Evolutionary conservation across 345 rosid genomes (phyloP).

Genomic region (Euphorbia peplus): DNA sequence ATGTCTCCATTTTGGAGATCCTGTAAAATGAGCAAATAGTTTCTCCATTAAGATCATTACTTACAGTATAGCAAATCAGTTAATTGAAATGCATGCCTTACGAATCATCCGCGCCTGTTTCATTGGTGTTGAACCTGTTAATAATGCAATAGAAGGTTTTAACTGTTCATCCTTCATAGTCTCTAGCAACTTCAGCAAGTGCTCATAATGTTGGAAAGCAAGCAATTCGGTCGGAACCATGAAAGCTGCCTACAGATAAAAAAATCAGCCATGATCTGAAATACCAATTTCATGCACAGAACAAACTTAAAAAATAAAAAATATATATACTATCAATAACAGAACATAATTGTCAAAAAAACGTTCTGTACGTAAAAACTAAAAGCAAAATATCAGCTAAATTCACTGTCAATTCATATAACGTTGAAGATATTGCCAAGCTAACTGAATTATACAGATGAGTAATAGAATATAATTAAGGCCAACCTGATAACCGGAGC

Average conservation of each 20-base stretch:
- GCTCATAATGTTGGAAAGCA: constrained; percentile 88
- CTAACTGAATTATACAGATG: not conserved
- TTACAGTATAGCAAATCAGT: constrained; percentile 15
- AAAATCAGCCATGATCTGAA: constrained; percentile 4
- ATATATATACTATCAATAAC: no score
- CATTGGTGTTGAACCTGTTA: constrained; percentile 84
- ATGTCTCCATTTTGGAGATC: constrained; percentile 79
- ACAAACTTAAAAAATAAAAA: not conserved
- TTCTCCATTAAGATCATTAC: constrained; percentile 8
- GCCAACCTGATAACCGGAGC: constrained; percentile 89
- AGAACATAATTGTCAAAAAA: not conserved
- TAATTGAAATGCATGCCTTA: constrained; percentile 51
- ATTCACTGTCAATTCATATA: not conserved
- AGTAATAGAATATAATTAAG: constrained; percentile 6
- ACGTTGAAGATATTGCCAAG: not conserved
- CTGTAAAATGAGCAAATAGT: constrained; percentile 35
- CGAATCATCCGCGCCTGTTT: constrained; percentile 81
- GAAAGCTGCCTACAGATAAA: constrained; percentile 75
- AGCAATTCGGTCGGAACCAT: constrained; percentile 99
- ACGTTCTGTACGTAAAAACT: not conserved
- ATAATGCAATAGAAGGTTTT: constrained; percentile 83
- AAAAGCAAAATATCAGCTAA: constrained; percentile 3
- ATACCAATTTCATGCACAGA: not conserved
- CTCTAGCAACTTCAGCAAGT: constrained; percentile 63
- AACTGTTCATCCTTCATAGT: constrained; percentile 46